phyloP scores from a whole-genome alignment of 1,284 basidiomycete genomes.

The Grifola frondosa region DNA sequence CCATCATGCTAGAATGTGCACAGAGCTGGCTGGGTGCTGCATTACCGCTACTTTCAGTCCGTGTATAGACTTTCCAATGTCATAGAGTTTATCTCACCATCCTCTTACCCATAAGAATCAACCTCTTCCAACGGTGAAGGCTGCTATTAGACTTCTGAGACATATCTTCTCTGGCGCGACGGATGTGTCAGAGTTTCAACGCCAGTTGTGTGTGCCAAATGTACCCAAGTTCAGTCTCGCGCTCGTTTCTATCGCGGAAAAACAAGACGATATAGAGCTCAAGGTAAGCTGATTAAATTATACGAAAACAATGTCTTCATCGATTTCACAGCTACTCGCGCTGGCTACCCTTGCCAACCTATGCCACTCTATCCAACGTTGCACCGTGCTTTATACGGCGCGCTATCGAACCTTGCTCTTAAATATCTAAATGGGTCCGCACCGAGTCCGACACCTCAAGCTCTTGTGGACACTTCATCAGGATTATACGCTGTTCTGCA shows the following conservation, averaged over 20 bases:
- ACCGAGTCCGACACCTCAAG: conserved; percentile 39
- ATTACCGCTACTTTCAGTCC: conserved; percentile 65
- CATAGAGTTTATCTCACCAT: conserved; percentile 24
- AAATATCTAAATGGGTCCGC: conserved; percentile 55
- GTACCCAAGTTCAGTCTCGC: conserved; percentile 66
- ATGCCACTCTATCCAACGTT: conserved; percentile 65
- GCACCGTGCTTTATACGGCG: conserved; percentile 51
- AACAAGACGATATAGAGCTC: conserved; percentile 47
- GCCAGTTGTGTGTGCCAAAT: conserved; percentile 70
- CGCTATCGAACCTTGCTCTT: conserved; percentile 52
- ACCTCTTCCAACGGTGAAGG: conserved; percentile 54
- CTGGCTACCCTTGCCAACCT: conserved; percentile 54
- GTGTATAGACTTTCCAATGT: conserved; percentile 33
- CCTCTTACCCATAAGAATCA: conserved; percentile 61
- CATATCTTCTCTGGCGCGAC: conserved; percentile 57
- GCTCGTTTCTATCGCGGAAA: conserved; percentile 55
- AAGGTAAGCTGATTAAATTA: conserved; percentile 44
- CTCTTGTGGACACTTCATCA: conserved; percentile 50
- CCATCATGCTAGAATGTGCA: conserved; percentile 64
- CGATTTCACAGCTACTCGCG: conserved; percentile 45
- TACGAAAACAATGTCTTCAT: neutral
- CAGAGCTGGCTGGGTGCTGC: conserved; percentile 66
- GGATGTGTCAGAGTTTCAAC: conserved; percentile 70
- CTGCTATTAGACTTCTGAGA: conserved; percentile 58
- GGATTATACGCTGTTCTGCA: conserved; percentile 60